Evolutionary conservation across 345 rosid species (phyloP).

Genomic region (Citrus hindsii): DNA sequence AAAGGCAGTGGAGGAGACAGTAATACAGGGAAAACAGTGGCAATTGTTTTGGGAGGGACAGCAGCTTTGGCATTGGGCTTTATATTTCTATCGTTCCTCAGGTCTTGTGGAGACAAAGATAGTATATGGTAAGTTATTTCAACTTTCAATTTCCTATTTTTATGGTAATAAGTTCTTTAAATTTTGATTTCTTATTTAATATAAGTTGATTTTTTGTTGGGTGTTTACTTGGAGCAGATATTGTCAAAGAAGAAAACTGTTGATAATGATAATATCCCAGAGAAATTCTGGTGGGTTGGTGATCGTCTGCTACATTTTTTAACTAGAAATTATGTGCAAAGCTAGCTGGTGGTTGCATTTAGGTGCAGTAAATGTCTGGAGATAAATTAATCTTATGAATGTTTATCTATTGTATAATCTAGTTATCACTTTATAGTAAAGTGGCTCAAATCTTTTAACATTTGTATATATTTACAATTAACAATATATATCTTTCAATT

Average conservation of each 20-base stretch:
- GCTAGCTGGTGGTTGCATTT: neutral
- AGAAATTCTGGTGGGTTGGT: neutral
- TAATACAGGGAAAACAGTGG: slow-evolving; percentile 37
- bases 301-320: neutral
- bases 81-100: slow-evolving; percentile 33
- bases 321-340: neutral
- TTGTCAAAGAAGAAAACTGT: no score
- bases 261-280: neutral
- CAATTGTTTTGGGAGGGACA: slow-evolving; percentile 68
- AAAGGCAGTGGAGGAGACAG: neutral
- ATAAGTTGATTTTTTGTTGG: neutral
- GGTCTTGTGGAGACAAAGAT: slow-evolving; percentile 38
- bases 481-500: neutral
- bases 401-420: neutral
- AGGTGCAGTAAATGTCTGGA: neutral
- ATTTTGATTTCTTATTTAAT: neutral
- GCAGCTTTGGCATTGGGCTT: slow-evolving; percentile 44
- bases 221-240: neutral
- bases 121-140: slow-evolving; percentile 24
- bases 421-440: no score
- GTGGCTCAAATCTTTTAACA: neutral
- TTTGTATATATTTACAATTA: neutral
- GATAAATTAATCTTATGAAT: neutral
- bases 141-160: neutral
- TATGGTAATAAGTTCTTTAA: no score